Evolutionary conservation across 768 basidiomycete genomes (phyloP).

Genomic region (Daedaleopsis sinensis): DNA sequence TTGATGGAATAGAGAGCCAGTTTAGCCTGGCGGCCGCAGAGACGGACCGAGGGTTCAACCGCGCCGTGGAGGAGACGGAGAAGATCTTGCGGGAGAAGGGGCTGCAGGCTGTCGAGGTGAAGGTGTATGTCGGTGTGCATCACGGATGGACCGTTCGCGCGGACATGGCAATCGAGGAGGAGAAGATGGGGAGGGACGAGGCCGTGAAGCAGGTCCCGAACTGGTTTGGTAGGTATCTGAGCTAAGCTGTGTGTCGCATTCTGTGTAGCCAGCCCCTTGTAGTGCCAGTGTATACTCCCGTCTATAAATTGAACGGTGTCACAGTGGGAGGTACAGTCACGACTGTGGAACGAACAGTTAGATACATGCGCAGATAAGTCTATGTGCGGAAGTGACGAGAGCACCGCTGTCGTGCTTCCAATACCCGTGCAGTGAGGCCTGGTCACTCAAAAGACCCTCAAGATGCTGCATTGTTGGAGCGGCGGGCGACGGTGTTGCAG

Average conservation of each 20-base stretch:
- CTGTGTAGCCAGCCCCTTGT: too few species aligned
- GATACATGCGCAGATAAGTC: constrained; percentile 12
- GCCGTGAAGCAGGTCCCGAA: constrained; percentile 18
- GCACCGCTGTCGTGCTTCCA: too few species aligned
- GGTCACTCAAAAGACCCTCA: too few species aligned
- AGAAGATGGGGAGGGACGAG: constrained; percentile 24
- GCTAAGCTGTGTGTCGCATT: too few species aligned
- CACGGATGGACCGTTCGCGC: constrained; percentile 24
- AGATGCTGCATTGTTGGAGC: too few species aligned
- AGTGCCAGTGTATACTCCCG: not conserved
- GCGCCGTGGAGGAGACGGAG: constrained; percentile 18
- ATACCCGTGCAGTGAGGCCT: too few species aligned
- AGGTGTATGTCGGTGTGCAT: constrained; percentile 23
- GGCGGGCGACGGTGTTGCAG: too few species aligned
- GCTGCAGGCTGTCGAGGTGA: constrained; percentile 20
- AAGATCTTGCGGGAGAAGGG: constrained; percentile 13
- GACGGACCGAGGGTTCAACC: constrained; percentile 8
- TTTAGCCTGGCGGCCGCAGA: constrained; percentile 22
- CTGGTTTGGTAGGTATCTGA: constrained; percentile 22
- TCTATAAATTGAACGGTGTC: too few species aligned
- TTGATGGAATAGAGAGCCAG: constrained; percentile 14
- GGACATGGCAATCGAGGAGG: constrained; percentile 16
- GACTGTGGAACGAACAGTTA: not conserved
- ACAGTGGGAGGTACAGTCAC: too few species aligned
- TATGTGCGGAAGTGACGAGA: too few species aligned